A percentile compares a stretch with the other conserved stretches of the same genome.
Conservation (phyloP, 352 stramenopile genomes). For the Pythium insidiosum region DNA sequence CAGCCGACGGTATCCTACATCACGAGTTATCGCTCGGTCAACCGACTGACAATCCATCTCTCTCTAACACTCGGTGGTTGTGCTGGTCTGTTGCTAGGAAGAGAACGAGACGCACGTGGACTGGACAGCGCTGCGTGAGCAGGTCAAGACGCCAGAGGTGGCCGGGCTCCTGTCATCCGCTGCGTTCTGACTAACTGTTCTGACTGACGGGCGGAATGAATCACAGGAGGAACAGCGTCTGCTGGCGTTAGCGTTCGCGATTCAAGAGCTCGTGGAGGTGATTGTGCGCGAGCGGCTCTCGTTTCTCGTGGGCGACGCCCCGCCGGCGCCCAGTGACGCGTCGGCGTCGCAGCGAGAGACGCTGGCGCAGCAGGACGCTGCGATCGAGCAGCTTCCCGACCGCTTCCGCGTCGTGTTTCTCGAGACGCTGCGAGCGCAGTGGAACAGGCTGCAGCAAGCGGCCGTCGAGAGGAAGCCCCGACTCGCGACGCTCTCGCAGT, state of each 20-base stretch:
- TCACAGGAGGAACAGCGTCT: constrained; percentile 37
- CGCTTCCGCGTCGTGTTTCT: constrained; percentile 34
- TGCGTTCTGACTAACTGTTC: too few relatives aligned
- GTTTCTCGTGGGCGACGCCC: constrained; percentile 31
- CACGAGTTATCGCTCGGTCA: neutral
- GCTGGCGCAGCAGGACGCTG: constrained; percentile 20
- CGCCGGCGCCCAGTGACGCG: neutral
- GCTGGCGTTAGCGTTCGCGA: constrained; percentile 19
- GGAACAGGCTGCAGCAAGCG: constrained; percentile 1
- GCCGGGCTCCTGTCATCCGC: too few relatives aligned
- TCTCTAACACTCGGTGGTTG: too few relatives aligned
- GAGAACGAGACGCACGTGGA: constrained; percentile 8
- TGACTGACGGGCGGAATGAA: too few relatives aligned
- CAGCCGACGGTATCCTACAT: constrained; percentile 1
- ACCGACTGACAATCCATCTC: too few relatives aligned
- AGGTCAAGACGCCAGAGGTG: constrained; percentile 11
- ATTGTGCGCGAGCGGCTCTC: constrained; percentile 38
- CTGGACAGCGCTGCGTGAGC: constrained; percentile 8
- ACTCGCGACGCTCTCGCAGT: constrained; percentile 24
- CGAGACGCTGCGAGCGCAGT: constrained; percentile 24
- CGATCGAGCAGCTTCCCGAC: constrained; percentile 29
- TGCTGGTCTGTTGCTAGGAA: too few relatives aligned
- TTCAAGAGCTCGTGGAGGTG: constrained; percentile 36
- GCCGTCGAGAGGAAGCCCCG: neutral
- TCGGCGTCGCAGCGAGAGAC: constrained; percentile 20